A percentile compares a stretch with the other conserved stretches of the same genome.
Conservation (phyloP, 169 alveolate genomes). For the Neospora caninum region DNA sequence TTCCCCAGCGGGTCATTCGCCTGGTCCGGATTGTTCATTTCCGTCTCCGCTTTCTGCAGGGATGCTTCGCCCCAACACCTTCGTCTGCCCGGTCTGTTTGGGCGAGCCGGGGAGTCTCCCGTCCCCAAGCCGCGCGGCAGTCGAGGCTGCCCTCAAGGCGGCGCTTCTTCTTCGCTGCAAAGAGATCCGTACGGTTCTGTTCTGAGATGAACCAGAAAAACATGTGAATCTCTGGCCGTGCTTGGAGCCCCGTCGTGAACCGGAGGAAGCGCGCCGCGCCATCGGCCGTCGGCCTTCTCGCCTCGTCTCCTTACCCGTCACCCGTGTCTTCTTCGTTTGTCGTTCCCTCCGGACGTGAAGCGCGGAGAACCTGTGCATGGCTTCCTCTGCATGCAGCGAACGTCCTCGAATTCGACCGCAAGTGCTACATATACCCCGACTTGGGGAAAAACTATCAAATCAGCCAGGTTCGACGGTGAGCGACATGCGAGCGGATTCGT, state of each 20-base stretch:
- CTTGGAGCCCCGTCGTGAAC: too few relatives aligned
- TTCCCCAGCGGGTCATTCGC: too few relatives aligned
- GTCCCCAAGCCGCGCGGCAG: conserved; percentile 23
- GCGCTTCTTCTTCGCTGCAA: conserved; percentile 47
- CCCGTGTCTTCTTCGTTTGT: too few relatives aligned
- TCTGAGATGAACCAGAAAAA: neutral
- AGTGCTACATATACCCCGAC: conserved; percentile 62
- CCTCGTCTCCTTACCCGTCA: too few relatives aligned
- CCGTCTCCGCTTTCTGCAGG: neutral
- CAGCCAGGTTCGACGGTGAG: conserved; percentile 31
- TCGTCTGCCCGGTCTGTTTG: conserved; percentile 59
- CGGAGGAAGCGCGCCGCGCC: too few relatives aligned
- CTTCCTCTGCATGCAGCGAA: conserved; percentile 37
- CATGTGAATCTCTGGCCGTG: neutral
- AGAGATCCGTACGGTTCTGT: neutral
- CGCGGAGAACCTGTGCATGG: neutral
- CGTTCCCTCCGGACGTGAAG: too few relatives aligned
- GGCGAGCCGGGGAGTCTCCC: conserved; percentile 67
- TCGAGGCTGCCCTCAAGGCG: conserved; percentile 43
- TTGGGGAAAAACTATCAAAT: conserved; percentile 61
- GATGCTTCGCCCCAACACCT: neutral
- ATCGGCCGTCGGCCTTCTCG: too few relatives aligned
- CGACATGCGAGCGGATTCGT: too few relatives aligned
- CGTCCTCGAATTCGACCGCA: conserved; percentile 59
- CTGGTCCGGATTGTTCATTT: neutral